These are phyloP conservation scores for Abrus pulchellus DNA, from an alignment of 306 rosid species.

Conservation along the genomic window DNA sequence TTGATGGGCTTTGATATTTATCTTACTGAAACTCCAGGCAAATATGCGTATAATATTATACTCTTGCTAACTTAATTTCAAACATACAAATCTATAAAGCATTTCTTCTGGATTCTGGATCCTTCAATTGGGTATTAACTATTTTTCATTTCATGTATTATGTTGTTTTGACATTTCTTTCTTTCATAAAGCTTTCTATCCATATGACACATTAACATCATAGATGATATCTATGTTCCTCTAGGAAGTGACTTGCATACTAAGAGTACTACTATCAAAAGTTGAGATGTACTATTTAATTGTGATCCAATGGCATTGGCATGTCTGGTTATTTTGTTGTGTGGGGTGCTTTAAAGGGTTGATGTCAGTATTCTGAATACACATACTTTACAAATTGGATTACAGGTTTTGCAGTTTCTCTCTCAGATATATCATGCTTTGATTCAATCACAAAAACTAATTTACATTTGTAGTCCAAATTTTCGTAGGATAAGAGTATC, in stretches of 20 bases:
- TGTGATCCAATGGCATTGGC: slow-evolving; percentile 7
- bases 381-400: slow-evolving; percentile 10
- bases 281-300: background rate
- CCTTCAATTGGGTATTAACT: background rate
- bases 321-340: slow-evolving; percentile 5
- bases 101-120: background rate
- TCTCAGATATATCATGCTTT: slow-evolving; percentile 29
- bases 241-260: background rate
- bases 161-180: slow-evolving; percentile 10
- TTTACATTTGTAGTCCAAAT: background rate
- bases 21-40: slow-evolving; percentile 9
- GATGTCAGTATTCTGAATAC: background rate
- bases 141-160: background rate
- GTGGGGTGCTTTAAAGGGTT: background rate
- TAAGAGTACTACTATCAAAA: background rate
- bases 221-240: background rate
- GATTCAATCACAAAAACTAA: slow-evolving; percentile 35
- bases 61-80: background rate
- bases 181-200: background rate
- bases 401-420: slow-evolving; percentile 28
- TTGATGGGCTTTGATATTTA: slow-evolving; percentile 15
- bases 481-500: background rate
- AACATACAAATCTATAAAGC: slow-evolving; percentile 9
- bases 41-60: background rate
- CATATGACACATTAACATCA: background rate